Evolutionary conservation across 2,329 filamentous ascomycete genomes (phyloP).

Genomic region (Colletotrichum somersetense): DNA sequence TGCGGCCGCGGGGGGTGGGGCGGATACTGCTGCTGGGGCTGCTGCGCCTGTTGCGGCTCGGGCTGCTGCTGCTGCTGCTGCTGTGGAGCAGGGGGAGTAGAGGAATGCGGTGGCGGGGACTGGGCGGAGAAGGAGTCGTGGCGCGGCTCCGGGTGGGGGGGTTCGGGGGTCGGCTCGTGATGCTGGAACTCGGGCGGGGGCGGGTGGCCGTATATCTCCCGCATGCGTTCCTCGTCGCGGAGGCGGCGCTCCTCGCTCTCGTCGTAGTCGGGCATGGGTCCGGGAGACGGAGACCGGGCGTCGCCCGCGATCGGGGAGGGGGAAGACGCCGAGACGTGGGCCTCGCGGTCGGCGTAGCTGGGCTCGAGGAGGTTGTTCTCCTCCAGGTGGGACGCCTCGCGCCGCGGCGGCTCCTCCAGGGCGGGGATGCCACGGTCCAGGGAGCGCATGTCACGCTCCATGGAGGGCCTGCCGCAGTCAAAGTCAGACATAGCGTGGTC

Average conservation of each 20-base stretch:
- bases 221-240: conserved; percentile 63
- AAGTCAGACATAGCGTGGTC: conserved; percentile 38
- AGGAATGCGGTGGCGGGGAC: neutral
- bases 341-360: conserved; percentile 21
- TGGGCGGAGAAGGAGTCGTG: conserved; percentile 3
- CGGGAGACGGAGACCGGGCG: conserved; percentile 4
- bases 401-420: conserved; percentile 19
- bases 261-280: conserved; percentile 41
- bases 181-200: conserved; percentile 18
- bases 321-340: conserved; percentile 10
- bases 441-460: conserved; percentile 13
- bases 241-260: conserved; percentile 52
- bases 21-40: conserved; percentile 36
- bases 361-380: conserved; percentile 37
- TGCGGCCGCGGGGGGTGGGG: conserved; percentile 46
- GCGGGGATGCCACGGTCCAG: conserved; percentile 22
- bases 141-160: conserved; percentile 30
- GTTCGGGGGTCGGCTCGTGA: conserved; percentile 37
- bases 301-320: conserved; percentile 16
- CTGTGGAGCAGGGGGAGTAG: no score
- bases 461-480: conserved; percentile 5
- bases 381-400: conserved; percentile 13
- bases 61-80: conserved; percentile 9
- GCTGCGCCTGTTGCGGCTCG: conserved; percentile 42
- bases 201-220: conserved; percentile 66